Evolutionary conservation across 768 basidiomycete species (phyloP).

Genomic region (Harrya chromipes): DNA sequence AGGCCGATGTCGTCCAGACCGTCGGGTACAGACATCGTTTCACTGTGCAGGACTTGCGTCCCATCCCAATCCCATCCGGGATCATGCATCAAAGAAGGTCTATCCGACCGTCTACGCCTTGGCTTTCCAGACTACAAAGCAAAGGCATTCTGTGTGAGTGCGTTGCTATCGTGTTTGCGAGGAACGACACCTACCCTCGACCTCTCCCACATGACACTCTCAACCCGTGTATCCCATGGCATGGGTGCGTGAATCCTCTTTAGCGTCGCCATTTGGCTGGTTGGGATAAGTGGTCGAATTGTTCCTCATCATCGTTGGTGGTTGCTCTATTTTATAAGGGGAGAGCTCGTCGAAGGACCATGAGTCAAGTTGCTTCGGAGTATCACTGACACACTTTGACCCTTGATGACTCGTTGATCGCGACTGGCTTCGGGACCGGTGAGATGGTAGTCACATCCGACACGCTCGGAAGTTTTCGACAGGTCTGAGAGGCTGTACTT

Average conservation of each 20-base stretch:
- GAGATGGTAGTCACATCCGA: too few species aligned
- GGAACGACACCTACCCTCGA: constrained; percentile 9
- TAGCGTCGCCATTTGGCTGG: constrained; percentile 19
- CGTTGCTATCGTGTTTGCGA: neutral
- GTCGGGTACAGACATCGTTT: neutral
- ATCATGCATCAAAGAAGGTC: constrained; percentile 14
- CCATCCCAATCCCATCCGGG: constrained; percentile 27
- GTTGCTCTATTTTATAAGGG: constrained; percentile 12
- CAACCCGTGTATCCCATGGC: constrained; percentile 5
- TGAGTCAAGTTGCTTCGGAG: too few species aligned
- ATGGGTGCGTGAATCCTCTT: constrained; percentile 12
- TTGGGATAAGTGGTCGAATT: neutral
- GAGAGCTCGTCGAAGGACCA: neutral
- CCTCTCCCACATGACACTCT: constrained; percentile 8
- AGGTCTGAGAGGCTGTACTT: too few species aligned
- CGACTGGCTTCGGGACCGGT: too few species aligned
- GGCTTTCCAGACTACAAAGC: constrained; percentile 13
- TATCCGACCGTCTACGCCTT: constrained; percentile 7
- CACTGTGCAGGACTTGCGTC: constrained; percentile 5
- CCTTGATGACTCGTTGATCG: constrained; percentile 11
- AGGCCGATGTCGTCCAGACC: neutral
- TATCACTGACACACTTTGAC: constrained; percentile 6
- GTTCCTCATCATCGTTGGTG: neutral
- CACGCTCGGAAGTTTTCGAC: too few species aligned
- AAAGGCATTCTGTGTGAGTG: neutral